Conservation (phyloP, 257 asterid genomes). For the Voacanga thouarsii region DNA sequence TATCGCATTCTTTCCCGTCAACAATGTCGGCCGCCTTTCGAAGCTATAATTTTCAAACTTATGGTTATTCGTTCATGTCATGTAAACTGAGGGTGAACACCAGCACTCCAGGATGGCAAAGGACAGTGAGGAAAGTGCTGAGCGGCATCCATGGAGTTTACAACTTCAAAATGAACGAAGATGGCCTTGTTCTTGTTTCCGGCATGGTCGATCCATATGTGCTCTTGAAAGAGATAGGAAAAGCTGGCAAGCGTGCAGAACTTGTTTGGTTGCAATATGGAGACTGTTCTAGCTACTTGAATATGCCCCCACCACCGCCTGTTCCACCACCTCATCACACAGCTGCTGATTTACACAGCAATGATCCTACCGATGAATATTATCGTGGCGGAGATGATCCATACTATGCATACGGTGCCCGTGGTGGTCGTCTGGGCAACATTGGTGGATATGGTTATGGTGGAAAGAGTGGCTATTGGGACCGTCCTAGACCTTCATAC, state of each 20-base stretch:
- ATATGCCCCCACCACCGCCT: constrained; percentile 2
- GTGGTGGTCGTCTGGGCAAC: background rate
- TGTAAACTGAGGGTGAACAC: constrained; percentile 19
- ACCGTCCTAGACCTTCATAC: background rate
- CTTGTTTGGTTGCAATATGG: constrained; percentile 30
- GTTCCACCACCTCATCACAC: background rate
- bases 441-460: background rate
- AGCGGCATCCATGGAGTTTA: constrained; percentile 18
- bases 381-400: background rate
- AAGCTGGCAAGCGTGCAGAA: constrained; percentile 19
- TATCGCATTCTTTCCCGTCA: background rate
- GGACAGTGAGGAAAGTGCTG: constrained; percentile 16
- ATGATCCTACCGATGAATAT: background rate
- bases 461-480: background rate
- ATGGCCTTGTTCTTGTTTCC: constrained; percentile 26
- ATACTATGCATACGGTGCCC: background rate
- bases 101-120: constrained; percentile 21
- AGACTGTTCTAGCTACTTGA: constrained; percentile 29
- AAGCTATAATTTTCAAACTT: background rate
- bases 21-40: background rate
- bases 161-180: constrained; percentile 27
- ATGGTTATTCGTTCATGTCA: constrained; percentile 17
- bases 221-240: constrained; percentile 23
- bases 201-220: constrained; percentile 26
- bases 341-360: background rate